Evolutionary conservation across 2,329 filamentous ascomycete genomes (phyloP).

Genomic region (Epichloe scottii): DNA sequence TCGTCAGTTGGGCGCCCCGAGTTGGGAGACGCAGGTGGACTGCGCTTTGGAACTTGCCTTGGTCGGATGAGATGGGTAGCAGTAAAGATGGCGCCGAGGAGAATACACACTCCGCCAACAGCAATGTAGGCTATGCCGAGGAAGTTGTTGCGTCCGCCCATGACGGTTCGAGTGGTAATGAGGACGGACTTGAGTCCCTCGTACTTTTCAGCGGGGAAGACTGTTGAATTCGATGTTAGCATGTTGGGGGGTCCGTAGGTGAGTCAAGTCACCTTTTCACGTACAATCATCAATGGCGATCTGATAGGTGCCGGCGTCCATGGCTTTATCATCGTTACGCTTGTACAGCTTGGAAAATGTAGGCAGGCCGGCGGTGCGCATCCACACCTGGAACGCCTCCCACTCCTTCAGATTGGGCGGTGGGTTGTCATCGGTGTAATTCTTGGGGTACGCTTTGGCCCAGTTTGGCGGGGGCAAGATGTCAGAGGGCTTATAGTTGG

Average conservation of each 20-base stretch:
- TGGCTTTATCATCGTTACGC: conserved; percentile 59
- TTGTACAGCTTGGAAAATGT: conserved; percentile 88
- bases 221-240: conserved; percentile 29
- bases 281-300: conserved; percentile 68
- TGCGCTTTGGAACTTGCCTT: conserved; percentile 41
- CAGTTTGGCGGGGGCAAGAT: conserved; percentile 83
- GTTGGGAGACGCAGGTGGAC: conserved; percentile 2
- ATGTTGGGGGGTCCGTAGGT: too few relatives aligned
- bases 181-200: conserved; percentile 82
- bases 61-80: conserved; percentile 84
- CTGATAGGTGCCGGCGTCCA: conserved; percentile 62
- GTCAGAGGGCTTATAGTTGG: conserved; percentile 49
- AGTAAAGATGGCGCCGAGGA: conserved; percentile 80
- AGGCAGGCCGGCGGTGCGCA: conserved; percentile 89
- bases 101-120: conserved; percentile 82
- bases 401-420: conserved; percentile 63
- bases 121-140: conserved; percentile 93
- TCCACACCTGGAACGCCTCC: conserved; percentile 94
- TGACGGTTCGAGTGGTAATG: conserved; percentile 78
- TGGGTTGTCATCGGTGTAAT: conserved; percentile 51
- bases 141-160: conserved; percentile 92
- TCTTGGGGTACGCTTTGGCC: conserved; percentile 54
- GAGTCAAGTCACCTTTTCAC: conserved; percentile 21
- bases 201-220: conserved; percentile 68
- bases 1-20: background rate